phyloP scores from a whole-genome alignment of 768 basidiomycete species.

The Boletus barrowsii region DNA sequence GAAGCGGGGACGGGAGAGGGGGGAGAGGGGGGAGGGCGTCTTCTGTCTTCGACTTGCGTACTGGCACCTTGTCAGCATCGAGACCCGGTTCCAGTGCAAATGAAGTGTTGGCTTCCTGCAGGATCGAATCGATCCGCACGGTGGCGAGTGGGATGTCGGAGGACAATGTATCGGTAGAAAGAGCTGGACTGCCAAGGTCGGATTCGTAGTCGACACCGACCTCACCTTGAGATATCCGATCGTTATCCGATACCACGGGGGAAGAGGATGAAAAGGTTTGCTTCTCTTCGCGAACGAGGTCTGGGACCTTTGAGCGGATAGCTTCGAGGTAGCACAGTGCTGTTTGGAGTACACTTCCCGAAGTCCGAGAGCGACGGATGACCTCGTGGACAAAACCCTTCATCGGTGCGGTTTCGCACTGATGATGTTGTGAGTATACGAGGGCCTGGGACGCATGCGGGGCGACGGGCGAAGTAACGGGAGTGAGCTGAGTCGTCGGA shows the following conservation, averaged over 20 bases:
- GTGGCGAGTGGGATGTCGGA: slow-evolving; percentile 40
- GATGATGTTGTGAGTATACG: slow-evolving; percentile 10
- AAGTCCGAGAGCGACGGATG: slow-evolving; percentile 80
- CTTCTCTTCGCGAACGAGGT: slow-evolving; percentile 53
- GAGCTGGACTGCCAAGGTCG: slow-evolving; percentile 25
- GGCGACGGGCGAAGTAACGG: slow-evolving; percentile 28
- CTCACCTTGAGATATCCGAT: slow-evolving; percentile 42
- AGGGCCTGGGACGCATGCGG: slow-evolving; percentile 24
- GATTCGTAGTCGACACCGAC: slow-evolving; percentile 42
- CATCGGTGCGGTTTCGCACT: slow-evolving; percentile 51
- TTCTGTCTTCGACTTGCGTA: slow-evolving; percentile 11
- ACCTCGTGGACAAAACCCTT: slow-evolving; percentile 86
- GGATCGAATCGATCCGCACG: slow-evolving; percentile 38
- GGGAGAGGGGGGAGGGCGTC: slow-evolving; percentile 26
- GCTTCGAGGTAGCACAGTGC: slow-evolving; percentile 87
- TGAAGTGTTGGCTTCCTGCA: slow-evolving; percentile 11
- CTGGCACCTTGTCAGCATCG: slow-evolving; percentile 7
- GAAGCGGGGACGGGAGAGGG: slow-evolving; percentile 70
- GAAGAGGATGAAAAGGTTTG: slow-evolving; percentile 39
- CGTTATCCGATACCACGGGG: slow-evolving; percentile 41
- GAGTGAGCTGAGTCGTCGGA: slow-evolving; percentile 41
- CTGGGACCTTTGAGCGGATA: slow-evolving; percentile 67
- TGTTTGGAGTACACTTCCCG: slow-evolving; percentile 79
- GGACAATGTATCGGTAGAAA: slow-evolving; percentile 3
- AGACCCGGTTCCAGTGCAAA: slow-evolving; percentile 16